phyloP scores from a whole-genome alignment of 2,329 filamentous ascomycete genomes.

The Emergomyces africanus region DNA sequence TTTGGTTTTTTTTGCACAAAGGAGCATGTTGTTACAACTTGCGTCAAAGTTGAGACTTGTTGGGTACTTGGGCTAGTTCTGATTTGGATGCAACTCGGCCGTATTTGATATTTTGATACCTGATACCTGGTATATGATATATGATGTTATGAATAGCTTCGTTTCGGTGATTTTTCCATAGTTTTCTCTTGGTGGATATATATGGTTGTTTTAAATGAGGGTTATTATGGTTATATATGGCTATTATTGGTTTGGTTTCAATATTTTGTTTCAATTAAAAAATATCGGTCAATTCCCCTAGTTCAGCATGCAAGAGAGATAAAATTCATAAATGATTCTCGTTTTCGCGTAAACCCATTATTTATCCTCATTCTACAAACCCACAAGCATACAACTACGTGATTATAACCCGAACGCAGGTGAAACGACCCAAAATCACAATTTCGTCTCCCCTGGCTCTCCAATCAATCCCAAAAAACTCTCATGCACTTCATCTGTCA shows the following conservation, averaged over 20 bases:
- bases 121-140: too few species aligned
- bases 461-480: slow-evolving; percentile 74
- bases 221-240: too few species aligned
- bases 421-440: neutral
- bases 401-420: neutral
- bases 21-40: too few species aligned
- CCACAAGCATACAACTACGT: neutral
- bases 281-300: neutral
- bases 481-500: slow-evolving; percentile 78
- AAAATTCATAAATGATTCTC: neutral
- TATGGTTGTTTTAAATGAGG: too few species aligned
- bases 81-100: neutral
- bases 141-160: neutral
- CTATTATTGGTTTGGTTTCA: too few species aligned
- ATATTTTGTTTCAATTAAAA: neutral
- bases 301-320: neutral
- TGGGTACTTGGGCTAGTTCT: too few species aligned
- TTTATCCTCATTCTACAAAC: neutral
- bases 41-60: too few species aligned
- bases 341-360: neutral
- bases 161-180: neutral
- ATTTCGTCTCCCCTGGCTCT: slow-evolving; percentile 43
- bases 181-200: neutral
- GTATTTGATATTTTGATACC: neutral
- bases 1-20: too few species aligned